Evolutionary conservation across 2,329 filamentous ascomycete genomes (phyloP).

Genomic region (Pestalotiopsis sp.): DNA sequence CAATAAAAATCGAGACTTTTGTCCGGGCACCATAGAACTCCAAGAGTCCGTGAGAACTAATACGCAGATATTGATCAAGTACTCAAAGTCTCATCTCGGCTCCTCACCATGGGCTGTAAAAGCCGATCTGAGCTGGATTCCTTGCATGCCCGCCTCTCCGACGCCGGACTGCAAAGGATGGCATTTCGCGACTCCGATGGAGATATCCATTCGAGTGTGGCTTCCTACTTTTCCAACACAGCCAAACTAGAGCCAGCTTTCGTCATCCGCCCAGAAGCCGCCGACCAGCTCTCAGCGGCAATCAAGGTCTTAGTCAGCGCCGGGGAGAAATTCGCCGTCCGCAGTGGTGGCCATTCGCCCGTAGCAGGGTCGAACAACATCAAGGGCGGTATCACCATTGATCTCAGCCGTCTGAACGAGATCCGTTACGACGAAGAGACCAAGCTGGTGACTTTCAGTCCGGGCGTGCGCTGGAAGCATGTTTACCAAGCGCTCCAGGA

Average conservation of each 20-base stretch:
- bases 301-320: background rate
- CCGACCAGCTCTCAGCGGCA: background rate
- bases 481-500: background rate
- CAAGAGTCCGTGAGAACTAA: no score
- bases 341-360: background rate
- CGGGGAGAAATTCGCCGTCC: background rate
- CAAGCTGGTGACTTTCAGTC: background rate
- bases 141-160: no score
- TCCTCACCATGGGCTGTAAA: no score
- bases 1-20: no score
- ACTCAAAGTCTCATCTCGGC: no score
- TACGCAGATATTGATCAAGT: no score
- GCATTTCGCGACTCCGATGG: background rate
- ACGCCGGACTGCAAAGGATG: background rate
- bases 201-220: background rate
- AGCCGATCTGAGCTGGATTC: no score
- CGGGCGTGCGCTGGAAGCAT: background rate
- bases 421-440: background rate
- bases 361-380: slow-evolving; percentile 10
- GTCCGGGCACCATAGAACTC: no score
- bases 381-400: background rate
- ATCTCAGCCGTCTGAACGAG: background rate
- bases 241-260: background rate
- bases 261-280: background rate
- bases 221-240: slow-evolving; percentile 10